phyloP scores from a whole-genome alignment of 805 yeast species.

The Limtongozyma cylindracea region DNA sequence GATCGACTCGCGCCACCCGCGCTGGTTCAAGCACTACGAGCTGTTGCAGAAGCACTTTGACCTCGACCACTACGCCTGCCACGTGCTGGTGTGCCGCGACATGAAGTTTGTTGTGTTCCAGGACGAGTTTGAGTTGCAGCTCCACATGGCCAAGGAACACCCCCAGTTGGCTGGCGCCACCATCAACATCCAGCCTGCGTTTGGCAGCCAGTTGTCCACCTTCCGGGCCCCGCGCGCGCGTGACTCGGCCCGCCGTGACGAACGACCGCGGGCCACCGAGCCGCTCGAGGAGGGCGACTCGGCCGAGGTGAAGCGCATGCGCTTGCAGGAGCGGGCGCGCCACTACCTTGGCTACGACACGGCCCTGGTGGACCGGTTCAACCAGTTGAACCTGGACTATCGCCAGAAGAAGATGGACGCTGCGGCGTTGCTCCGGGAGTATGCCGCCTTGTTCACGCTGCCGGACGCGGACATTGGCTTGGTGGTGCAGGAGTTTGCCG shows the following conservation, averaged over 20 bases:
- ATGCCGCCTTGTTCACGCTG: slow-evolving; percentile 19
- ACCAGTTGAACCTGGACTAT: slow-evolving; percentile 19
- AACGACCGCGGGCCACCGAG: slow-evolving; percentile 2
- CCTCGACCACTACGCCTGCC: slow-evolving; percentile 52
- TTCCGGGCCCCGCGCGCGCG: slow-evolving; percentile 5
- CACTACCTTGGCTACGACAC: slow-evolving; percentile 39
- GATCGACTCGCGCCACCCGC: slow-evolving; percentile 26
- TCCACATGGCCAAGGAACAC: slow-evolving; percentile 75
- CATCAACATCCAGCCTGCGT: slow-evolving; percentile 9
- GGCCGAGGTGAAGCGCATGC: slow-evolving; percentile 21
- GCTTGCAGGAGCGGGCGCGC: slow-evolving; percentile 70
- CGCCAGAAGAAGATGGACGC: slow-evolving; percentile 20
- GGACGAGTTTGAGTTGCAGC: slow-evolving; percentile 64
- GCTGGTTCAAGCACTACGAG: slow-evolving; percentile 55
- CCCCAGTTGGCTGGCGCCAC: slow-evolving; percentile 22
- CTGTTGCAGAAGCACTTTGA: slow-evolving; percentile 53
- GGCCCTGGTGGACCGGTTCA: slow-evolving; percentile 20
- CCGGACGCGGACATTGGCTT: slow-evolving; percentile 22
- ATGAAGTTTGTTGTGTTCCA: slow-evolving; percentile 80
- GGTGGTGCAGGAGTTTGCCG: slow-evolving; percentile 33
- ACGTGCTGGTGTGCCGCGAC: slow-evolving; percentile 56
- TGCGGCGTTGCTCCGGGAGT: slow-evolving; percentile 16
- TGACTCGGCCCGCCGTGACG: slow-evolving; percentile 1
- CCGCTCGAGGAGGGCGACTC: slow-evolving; percentile 8
- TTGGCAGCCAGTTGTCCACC: slow-evolving; percentile 40